Conservation (phyloP, 768 basidiomycete species). For the Hydnum rufescens region DNA sequence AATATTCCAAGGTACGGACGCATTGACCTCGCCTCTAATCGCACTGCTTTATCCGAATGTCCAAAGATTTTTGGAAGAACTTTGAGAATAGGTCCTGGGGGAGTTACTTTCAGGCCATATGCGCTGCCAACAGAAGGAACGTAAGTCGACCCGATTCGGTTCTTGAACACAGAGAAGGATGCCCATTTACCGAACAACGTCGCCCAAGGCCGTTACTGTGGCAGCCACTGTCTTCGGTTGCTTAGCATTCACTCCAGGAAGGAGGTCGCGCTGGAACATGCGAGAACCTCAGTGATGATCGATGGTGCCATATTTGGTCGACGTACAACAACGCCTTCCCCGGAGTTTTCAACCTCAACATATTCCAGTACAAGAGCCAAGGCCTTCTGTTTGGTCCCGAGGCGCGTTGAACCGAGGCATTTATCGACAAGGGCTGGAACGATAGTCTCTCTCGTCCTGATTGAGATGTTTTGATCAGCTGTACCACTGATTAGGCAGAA, state of each 20-base stretch:
- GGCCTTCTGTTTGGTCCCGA: constrained; percentile 76
- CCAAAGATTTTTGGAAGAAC: constrained; percentile 80
- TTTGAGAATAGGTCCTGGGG: constrained; percentile 67
- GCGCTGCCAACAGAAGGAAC: constrained; percentile 24
- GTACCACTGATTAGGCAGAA: neutral
- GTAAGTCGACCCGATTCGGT: neutral
- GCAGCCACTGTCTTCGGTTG: constrained; percentile 88
- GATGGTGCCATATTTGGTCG: neutral
- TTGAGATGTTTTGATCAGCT: neutral
- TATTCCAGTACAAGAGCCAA: constrained; percentile 75
- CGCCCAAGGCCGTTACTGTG: constrained; percentile 55
- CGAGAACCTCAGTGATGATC: neutral
- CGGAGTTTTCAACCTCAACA: constrained; percentile 83
- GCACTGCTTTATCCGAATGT: constrained; percentile 88
- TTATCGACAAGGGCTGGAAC: constrained; percentile 92
- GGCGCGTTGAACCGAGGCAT: constrained; percentile 76
- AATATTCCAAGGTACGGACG: neutral
- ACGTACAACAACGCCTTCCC: constrained; percentile 74
- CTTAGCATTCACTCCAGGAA: constrained; percentile 75
- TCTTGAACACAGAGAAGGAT: constrained; percentile 4
- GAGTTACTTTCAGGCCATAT: constrained; percentile 61
- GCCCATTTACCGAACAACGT: constrained; percentile 39
- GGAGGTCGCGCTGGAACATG: constrained; percentile 39
- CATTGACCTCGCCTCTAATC: constrained; percentile 50
- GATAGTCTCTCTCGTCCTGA: constrained; percentile 50